A percentile compares a stretch with the other conserved stretches of the same genome.
Evolutionary conservation across 768 basidiomycete genomes (phyloP).

Genomic region (Rhizopogon sp.): DNA sequence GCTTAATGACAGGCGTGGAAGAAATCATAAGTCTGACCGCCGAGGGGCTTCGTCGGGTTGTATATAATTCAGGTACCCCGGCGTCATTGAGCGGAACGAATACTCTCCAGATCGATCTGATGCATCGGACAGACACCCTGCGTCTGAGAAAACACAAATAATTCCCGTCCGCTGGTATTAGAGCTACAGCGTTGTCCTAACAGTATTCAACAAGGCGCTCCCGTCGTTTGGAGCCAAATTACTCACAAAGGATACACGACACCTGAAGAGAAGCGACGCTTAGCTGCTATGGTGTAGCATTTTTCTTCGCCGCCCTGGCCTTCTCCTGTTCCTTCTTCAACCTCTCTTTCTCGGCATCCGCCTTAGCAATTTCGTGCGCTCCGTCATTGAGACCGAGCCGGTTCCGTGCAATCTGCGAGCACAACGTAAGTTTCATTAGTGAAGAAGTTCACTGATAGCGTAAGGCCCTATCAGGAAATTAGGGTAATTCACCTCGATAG

Average conservation of each 20-base stretch:
- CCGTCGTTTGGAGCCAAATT: neutral
- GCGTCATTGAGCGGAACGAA: neutral
- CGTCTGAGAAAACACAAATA: neutral
- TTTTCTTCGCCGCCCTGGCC: conserved; percentile 35
- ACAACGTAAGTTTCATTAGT: neutral
- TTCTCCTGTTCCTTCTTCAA: conserved; percentile 59
- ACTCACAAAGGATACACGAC: conserved; percentile 1
- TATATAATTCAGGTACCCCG: neutral
- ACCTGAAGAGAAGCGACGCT: neutral
- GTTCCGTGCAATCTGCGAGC: conserved; percentile 80
- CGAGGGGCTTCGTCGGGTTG: neutral
- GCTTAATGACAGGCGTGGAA: neutral
- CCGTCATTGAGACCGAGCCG: conserved; percentile 84
- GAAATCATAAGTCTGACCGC: too few species aligned
- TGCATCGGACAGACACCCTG: neutral
- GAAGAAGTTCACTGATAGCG: neutral
- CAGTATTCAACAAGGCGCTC: neutral
- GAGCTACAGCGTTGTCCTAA: neutral
- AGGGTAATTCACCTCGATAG: conserved; percentile 64
- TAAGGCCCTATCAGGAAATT: conserved; percentile 1
- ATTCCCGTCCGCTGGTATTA: neutral
- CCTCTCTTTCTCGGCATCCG: conserved; percentile 49
- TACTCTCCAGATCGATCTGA: neutral
- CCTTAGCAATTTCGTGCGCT: conserved; percentile 78
- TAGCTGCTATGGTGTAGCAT: conserved; percentile 19